phyloP scores from a whole-genome alignment of 2,329 filamentous ascomycete species.

The Fusarium euwallaceae region DNA sequence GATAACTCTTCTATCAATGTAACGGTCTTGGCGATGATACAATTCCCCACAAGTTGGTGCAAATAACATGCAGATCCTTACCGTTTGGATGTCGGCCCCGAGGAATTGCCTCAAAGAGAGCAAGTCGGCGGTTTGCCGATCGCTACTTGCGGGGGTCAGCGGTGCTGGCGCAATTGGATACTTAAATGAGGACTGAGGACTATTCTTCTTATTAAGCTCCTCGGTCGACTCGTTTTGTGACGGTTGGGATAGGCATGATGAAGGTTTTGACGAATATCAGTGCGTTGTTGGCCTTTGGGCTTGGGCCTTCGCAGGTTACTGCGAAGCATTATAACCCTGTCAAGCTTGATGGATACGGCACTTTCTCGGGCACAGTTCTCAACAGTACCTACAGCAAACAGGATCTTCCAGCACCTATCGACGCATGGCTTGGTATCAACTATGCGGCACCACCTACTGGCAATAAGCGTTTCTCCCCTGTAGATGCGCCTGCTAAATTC shows the following conservation, averaged over 20 bases:
- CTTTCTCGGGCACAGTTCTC: slow-evolving; percentile 35
- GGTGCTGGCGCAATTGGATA: neutral
- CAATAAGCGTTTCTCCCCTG: slow-evolving; percentile 55
- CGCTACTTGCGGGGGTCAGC: neutral
- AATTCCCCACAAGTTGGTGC: slow-evolving; percentile 9
- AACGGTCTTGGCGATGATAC: slow-evolving; percentile 17
- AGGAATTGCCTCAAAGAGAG: neutral
- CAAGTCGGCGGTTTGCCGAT: neutral
- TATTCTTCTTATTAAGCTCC: neutral
- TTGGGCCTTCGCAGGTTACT: slow-evolving; percentile 10
- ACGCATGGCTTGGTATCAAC: slow-evolving; percentile 63
- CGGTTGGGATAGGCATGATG: slow-evolving; percentile 11
- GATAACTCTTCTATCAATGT: neutral
- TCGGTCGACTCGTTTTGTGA: accelerated
- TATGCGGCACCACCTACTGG: slow-evolving; percentile 59
- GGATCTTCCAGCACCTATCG: slow-evolving; percentile 46
- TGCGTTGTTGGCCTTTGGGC: slow-evolving; percentile 28
- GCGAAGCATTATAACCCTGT: slow-evolving; percentile 22
- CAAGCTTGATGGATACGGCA: slow-evolving; percentile 35
- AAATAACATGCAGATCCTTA: slow-evolving; percentile 6
- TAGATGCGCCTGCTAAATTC: slow-evolving; percentile 57
- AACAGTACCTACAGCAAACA: slow-evolving; percentile 34
- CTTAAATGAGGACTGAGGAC: neutral
- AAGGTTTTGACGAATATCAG: slow-evolving; percentile 28
- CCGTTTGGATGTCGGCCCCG: neutral